phyloP scores from a whole-genome alignment of 2,329 filamentous ascomycete genomes.

The Colletotrichum sidae region DNA sequence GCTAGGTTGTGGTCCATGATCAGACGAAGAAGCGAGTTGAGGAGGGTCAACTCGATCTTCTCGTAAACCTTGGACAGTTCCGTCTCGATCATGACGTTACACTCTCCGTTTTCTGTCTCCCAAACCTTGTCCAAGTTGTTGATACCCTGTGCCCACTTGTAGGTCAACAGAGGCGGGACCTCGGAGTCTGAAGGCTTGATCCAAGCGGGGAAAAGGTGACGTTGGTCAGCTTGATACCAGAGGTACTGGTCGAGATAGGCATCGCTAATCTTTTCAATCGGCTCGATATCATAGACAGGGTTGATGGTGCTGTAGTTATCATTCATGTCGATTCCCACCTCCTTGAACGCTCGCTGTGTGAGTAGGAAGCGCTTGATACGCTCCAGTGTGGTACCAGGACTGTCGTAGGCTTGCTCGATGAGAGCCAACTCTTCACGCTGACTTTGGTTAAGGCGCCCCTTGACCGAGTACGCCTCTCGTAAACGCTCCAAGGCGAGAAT shows the following conservation, averaged over 20 bases:
- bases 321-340: slow-evolving; percentile 99
- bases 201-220: slow-evolving; percentile 97
- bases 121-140: slow-evolving; percentile 97
- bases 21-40: slow-evolving; percentile 90
- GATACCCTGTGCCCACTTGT: slow-evolving; percentile 99
- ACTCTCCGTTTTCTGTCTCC: slow-evolving; percentile 93
- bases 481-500: slow-evolving; percentile 94
- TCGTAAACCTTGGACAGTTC: slow-evolving; percentile 99
- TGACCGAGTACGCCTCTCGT: slow-evolving; percentile 96
- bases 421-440: slow-evolving; percentile 96
- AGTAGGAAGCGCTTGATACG: slow-evolving; percentile 97
- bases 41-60: slow-evolving; percentile 95
- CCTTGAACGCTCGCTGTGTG: slow-evolving; percentile 98
- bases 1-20: slow-evolving; percentile 99
- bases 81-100: slow-evolving; percentile 98
- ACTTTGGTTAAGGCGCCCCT: slow-evolving; percentile 95
- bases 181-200: slow-evolving; percentile 99
- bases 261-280: slow-evolving; percentile 99
- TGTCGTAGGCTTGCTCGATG: slow-evolving; percentile 98
- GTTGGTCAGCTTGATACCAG: slow-evolving; percentile 98
- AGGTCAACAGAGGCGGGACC: slow-evolving; percentile 91
- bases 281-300: slow-evolving; percentile 98
- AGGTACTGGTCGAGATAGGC: slow-evolving; percentile 98
- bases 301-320: slow-evolving; percentile 99
- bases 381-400: slow-evolving; percentile 93